Base-by-base conservation (phyloP, 345 rosid species). In the Theobroma cacao region DNA sequence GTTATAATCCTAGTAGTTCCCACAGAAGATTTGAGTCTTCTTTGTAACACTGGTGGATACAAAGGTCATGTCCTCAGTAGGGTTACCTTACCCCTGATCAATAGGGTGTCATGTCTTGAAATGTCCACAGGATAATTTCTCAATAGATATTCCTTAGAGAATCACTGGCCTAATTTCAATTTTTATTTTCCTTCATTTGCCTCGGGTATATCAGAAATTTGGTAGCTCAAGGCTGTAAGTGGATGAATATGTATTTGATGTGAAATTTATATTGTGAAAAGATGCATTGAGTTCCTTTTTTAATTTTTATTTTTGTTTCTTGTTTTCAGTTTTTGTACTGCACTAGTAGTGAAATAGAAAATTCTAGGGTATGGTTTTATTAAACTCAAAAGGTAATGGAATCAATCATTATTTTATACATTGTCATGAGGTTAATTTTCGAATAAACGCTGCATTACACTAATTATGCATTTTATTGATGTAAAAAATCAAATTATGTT, bases 21-120 rank as follows among this genome's bases (percentile, higher is more conserved):
- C 18, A 15, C 24, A 13, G 40, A 69, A 43, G 36, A 28, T 69
- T 45, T 26, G 17, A 69, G n/a, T n/a, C n/a, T n/a, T n/a, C n/a
- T n/a, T n/a, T n/a, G n/a, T n/a, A n/a, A 47, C 36, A 45, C 2
- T 28, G 38, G 24, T 20, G 18, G 38, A 45, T 15, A 2, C 52
- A 45, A 45, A 26, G 43, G 56, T 45, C 74, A 8, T 45, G 18
- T 69, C 74, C 11, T 14, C 31, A 28, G 73, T 68, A 68, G 55
- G 55, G 36, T 45, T 68, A 43, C 22, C 20, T 24, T 26, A 15
- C 58, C 36, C 18, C 11, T 28, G 74, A 24, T 47, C 15, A 47
- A 31, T 47, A 47, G 58, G 74, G 20, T 69, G 74, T 69, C 56
- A 45, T 45, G 55, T 45, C 74, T 26, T 69, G 74, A 69, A 45